Conservation (phyloP, 768 basidiomycete species). For the Lactarius psammicola region DNA sequence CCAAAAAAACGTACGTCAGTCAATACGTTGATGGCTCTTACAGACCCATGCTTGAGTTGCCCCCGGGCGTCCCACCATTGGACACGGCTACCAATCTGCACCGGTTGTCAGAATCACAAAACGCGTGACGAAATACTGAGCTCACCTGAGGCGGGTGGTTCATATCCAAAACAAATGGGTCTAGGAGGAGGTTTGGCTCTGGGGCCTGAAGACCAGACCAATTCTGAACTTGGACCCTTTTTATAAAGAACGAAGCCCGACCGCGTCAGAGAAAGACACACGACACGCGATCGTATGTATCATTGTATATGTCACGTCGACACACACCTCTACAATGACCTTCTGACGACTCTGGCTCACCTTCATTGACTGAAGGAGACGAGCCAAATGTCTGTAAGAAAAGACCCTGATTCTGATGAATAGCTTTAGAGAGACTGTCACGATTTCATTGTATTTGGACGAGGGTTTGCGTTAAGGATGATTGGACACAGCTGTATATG, state of each 20-base stretch:
- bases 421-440: conserved; percentile 3
- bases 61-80: conserved; percentile 62
- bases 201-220: conserved; percentile 17
- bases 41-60: conserved; percentile 57
- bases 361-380: neutral
- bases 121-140: neutral
- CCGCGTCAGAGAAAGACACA: conserved; percentile 8
- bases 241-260: conserved; percentile 15
- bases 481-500: conserved; percentile 12
- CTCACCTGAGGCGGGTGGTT: conserved; percentile 47
- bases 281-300: conserved; percentile 11
- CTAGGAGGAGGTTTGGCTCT: conserved; percentile 23
- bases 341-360: neutral
- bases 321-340: conserved; percentile 11
- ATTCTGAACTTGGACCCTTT: conserved; percentile 1
- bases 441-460: conserved; percentile 25
- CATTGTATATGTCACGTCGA: conserved; percentile 15
- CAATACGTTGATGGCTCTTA: conserved; percentile 50
- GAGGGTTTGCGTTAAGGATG: conserved; percentile 11
- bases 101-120: conserved; percentile 23
- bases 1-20: conserved; percentile 50
- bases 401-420: conserved; percentile 21
- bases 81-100: conserved; percentile 64
- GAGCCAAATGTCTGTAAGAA: conserved; percentile 22
- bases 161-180: conserved; percentile 68